Evolutionary conservation across 345 rosid species (phyloP).

Genomic region (Rhodamnia rubescens): DNA sequence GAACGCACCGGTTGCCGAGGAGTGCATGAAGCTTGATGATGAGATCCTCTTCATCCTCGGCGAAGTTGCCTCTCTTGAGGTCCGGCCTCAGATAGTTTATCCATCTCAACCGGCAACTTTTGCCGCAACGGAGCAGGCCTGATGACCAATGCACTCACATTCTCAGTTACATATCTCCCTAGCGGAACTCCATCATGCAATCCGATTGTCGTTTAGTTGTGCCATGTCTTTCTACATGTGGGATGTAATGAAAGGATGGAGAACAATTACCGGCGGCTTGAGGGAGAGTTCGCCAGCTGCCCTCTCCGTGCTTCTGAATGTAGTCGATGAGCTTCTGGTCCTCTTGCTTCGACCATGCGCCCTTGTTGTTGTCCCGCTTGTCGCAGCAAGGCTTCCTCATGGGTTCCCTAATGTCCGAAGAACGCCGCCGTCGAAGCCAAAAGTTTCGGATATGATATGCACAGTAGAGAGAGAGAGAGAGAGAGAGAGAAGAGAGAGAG

Average conservation of each 20-base stretch:
- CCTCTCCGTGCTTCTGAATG: constrained; percentile 31
- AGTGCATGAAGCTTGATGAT: constrained; percentile 43
- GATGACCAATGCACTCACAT: not conserved
- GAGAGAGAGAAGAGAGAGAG: not conserved
- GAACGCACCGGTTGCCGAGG: constrained; percentile 26
- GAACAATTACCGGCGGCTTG: constrained; percentile 23
- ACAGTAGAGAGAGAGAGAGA: not conserved
- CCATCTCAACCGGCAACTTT: constrained; percentile 39
- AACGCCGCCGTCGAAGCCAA: not conserved
- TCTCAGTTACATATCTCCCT: not conserved
- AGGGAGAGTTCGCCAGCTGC: constrained; percentile 33
- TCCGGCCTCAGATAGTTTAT: constrained; percentile 37
- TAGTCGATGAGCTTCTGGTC: constrained; percentile 32
- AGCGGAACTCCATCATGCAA: not conserved
- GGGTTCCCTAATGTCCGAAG: not conserved
- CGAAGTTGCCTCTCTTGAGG: constrained; percentile 34
- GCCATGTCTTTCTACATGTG: not conserved
- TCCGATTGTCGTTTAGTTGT: not conserved
- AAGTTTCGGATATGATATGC: not conserved
- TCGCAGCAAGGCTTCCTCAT: constrained; percentile 37
- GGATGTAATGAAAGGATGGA: not conserved
- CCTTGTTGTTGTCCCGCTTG: constrained; percentile 25
- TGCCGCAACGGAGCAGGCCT: constrained; percentile 37
- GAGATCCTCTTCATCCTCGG: constrained; percentile 40
- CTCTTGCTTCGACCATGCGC: constrained; percentile 38